Evolutionary conservation across 352 stramenopile genomes (phyloP).

Genomic region (Phytopythium chamaehyphon): DNA sequence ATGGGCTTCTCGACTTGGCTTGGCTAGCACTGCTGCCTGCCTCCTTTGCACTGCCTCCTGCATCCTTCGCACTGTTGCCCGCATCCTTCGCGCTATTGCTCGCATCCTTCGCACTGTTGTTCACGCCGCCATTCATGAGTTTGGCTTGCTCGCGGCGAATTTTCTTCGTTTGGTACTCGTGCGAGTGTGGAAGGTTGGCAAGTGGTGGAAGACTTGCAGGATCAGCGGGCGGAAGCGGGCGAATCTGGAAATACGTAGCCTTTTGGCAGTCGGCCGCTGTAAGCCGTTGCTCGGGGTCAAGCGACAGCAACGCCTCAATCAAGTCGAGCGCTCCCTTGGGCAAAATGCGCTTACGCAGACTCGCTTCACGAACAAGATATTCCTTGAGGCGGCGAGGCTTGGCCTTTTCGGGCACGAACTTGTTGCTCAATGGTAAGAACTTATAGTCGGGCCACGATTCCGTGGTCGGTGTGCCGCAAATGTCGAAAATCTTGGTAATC

Average conservation of each 20-base stretch:
- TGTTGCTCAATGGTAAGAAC: conserved; percentile 74
- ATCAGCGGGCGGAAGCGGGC: conserved; percentile 59
- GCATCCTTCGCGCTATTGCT: conserved; percentile 19
- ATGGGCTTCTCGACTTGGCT: conserved; percentile 10
- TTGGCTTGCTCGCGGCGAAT: conserved; percentile 84
- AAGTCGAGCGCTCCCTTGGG: conserved; percentile 89
- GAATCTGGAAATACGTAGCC: conserved; percentile 92
- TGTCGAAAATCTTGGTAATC: conserved; percentile 86
- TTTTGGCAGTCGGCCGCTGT: conserved; percentile 91
- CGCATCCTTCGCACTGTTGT: conserved; percentile 25
- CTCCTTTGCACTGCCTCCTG: conserved; percentile 12
- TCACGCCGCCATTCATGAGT: conserved; percentile 43
- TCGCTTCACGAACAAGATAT: conserved; percentile 74
- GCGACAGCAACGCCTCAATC: conserved; percentile 91
- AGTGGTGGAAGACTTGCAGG: conserved; percentile 64
- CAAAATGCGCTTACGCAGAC: conserved; percentile 69
- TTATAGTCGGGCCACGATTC: conserved; percentile 86
- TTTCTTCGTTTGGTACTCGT: conserved; percentile 90
- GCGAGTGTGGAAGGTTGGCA: conserved; percentile 68
- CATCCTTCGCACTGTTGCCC: conserved; percentile 11
- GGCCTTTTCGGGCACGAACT: conserved; percentile 79
- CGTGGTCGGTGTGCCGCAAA: conserved; percentile 80
- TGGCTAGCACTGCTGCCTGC: conserved; percentile 11
- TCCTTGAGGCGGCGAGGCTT: conserved; percentile 63
- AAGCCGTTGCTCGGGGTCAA: conserved; percentile 93